Evolutionary conservation across 1,139 yeast genomes (phyloP).

Genomic region (Sugiyamaella sp.): DNA sequence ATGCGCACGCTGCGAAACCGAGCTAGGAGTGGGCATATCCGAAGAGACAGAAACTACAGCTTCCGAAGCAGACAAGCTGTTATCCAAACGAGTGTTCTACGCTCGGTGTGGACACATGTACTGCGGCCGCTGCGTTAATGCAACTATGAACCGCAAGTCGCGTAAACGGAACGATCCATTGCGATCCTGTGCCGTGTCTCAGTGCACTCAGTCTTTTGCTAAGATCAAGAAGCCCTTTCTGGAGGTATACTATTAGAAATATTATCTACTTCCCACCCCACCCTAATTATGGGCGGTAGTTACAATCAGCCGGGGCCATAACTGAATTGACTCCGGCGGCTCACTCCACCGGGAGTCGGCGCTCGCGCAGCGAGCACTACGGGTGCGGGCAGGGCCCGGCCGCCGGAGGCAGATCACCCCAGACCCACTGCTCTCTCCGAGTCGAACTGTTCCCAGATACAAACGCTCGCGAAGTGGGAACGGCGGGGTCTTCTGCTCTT

Average conservation of each 20-base stretch:
- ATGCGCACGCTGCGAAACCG: constrained; percentile 73
- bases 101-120: constrained; percentile 82
- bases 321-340: no score
- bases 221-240: constrained; percentile 28
- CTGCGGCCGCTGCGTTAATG: constrained; percentile 82
- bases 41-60: constrained; percentile 38
- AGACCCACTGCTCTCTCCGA: no score
- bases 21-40: constrained; percentile 72
- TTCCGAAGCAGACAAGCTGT: constrained; percentile 58
- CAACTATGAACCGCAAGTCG: constrained; percentile 42
- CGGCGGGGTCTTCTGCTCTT: no score
- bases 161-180: constrained; percentile 20
- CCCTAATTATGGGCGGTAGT: no score
- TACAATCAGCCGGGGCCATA: no score
- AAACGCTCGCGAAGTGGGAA: no score
- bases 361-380: no score
- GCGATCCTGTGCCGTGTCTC: constrained; percentile 31
- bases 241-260: constrained; percentile 32
- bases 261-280: background rate
- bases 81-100: constrained; percentile 69
- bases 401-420: no score
- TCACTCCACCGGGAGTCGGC: no score
- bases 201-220: constrained; percentile 30
- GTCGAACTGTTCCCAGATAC: no score
- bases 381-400: no score